These are phyloP conservation scores for Tolypocladium cylindrosporum DNA, from an alignment of 2,329 filamentous ascomycete species.

Conservation along the genomic window DNA sequence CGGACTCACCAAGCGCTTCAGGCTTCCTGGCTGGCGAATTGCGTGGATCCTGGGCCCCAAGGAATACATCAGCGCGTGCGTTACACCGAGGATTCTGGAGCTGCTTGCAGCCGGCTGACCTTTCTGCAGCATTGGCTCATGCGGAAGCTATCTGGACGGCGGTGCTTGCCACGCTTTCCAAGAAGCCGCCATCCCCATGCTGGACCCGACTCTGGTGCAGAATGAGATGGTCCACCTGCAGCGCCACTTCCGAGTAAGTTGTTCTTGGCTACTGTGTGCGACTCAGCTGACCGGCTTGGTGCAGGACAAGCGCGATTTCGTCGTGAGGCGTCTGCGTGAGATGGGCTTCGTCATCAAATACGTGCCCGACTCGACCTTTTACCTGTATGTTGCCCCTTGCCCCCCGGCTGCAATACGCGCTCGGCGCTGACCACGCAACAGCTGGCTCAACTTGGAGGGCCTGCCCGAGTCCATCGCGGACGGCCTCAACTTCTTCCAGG, in stretches of 20 bases:
- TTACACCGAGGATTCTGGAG: constrained; percentile 3
- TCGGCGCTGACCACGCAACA: constrained; percentile 9
- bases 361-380: constrained; percentile 87
- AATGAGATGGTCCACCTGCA: constrained; percentile 86
- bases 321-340: constrained; percentile 64
- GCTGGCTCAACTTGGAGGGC: constrained; percentile 51
- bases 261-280: not conserved
- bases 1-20: constrained; percentile 92
- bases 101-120: constrained; percentile 1
- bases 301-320: constrained; percentile 81
- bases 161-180: constrained; percentile 94
- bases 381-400: constrained; percentile 54
- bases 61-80: constrained; percentile 80
- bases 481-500: constrained; percentile 93
- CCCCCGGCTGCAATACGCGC: not conserved
- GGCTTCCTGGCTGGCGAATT: constrained; percentile 90
- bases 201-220: constrained; percentile 73
- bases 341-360: constrained; percentile 85
- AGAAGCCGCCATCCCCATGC: constrained; percentile 84
- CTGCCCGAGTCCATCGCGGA: constrained; percentile 78
- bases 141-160: constrained; percentile 88
- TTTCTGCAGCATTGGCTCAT: constrained; percentile 59
- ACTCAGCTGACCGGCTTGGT: not conserved
- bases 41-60: constrained; percentile 95
- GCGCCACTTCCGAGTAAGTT: constrained; percentile 61